Evolutionary conservation across 169 alveolate species (phyloP).

Genomic region (Plasmodium cynomolgi): DNA sequence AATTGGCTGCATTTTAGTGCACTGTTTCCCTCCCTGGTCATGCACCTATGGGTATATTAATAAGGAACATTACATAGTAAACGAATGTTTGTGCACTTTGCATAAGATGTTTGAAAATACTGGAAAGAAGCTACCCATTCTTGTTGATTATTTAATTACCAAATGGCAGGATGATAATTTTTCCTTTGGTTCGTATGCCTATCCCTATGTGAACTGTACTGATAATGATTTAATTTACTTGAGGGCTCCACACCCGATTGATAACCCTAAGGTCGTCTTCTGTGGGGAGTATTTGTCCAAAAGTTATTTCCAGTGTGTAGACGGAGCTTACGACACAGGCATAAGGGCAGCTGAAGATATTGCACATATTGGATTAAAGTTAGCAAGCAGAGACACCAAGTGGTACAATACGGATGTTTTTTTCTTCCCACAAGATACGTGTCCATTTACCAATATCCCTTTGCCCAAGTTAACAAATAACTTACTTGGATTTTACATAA

Average conservation of each 20-base stretch:
- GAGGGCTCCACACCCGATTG: slow-evolving; percentile 83
- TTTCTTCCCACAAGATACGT: slow-evolving; percentile 61
- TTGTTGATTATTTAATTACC: slow-evolving; percentile 81
- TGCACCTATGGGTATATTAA: slow-evolving; percentile 71
- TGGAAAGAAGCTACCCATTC: slow-evolving; percentile 76
- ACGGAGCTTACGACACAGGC: slow-evolving; percentile 86
- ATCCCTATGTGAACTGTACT: slow-evolving; percentile 78
- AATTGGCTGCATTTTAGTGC: slow-evolving; percentile 83
- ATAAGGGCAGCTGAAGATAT: slow-evolving; percentile 87
- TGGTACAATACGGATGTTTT: slow-evolving; percentile 75
- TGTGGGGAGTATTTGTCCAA: slow-evolving; percentile 85
- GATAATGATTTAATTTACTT: slow-evolving; percentile 85
- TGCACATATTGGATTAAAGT: slow-evolving; percentile 79
- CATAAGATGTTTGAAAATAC: slow-evolving; percentile 75
- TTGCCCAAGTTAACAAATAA: slow-evolving; percentile 75
- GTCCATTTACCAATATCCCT: slow-evolving; percentile 79
- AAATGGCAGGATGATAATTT: slow-evolving; percentile 83
- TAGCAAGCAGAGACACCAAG: neutral
- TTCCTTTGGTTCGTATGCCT: slow-evolving; percentile 84
- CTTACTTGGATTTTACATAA: slow-evolving; percentile 82
- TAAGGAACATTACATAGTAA: slow-evolving; percentile 76
- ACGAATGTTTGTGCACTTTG: slow-evolving; percentile 79
- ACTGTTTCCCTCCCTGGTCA: slow-evolving; percentile 85
- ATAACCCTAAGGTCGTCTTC: slow-evolving; percentile 80
- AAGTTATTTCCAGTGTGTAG: slow-evolving; percentile 85